phyloP scores from a whole-genome alignment of 1,139 yeast species.

The Pichia sp. region DNA sequence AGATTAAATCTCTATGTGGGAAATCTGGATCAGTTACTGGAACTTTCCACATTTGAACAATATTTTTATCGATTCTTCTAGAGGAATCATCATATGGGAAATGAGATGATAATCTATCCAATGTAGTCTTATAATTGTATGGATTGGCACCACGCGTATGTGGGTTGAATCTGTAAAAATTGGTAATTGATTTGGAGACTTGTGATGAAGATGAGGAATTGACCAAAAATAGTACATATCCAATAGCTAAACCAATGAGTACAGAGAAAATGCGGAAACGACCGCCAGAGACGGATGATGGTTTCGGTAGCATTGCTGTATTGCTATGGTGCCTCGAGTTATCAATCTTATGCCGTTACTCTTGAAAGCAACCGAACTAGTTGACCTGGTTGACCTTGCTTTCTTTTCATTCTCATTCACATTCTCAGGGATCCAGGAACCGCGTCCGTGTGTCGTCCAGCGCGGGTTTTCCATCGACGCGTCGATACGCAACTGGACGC shows the following conservation, averaged over 20 bases:
- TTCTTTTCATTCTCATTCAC: no score
- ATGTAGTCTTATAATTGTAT: slow-evolving; percentile 25
- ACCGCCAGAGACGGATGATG: no score
- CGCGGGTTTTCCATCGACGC: no score
- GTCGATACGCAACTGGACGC: no score
- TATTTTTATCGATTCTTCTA: slow-evolving; percentile 77
- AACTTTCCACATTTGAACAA: slow-evolving; percentile 97
- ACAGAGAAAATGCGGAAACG: slow-evolving; percentile 19
- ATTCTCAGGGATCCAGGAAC: no score
- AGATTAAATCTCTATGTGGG: slow-evolving; percentile 39
- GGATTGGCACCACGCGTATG: slow-evolving; percentile 28
- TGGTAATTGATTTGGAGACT: slow-evolving; percentile 21
- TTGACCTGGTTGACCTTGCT: no score
- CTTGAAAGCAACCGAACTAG: neutral
- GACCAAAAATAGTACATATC: slow-evolving; percentile 19
- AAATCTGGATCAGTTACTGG: slow-evolving; percentile 48
- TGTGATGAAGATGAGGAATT: slow-evolving; percentile 19
- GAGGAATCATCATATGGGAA: slow-evolving; percentile 28
- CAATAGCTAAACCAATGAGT: slow-evolving; percentile 20
- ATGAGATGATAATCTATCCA: slow-evolving; percentile 23
- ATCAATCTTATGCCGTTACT: no score
- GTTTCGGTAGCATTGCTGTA: no score
- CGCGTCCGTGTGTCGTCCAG: no score
- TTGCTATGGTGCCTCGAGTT: no score
- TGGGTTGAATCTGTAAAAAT: slow-evolving; percentile 25